phyloP scores from a whole-genome alignment of 768 basidiomycete genomes.

The Agrocybe praecox region DNA sequence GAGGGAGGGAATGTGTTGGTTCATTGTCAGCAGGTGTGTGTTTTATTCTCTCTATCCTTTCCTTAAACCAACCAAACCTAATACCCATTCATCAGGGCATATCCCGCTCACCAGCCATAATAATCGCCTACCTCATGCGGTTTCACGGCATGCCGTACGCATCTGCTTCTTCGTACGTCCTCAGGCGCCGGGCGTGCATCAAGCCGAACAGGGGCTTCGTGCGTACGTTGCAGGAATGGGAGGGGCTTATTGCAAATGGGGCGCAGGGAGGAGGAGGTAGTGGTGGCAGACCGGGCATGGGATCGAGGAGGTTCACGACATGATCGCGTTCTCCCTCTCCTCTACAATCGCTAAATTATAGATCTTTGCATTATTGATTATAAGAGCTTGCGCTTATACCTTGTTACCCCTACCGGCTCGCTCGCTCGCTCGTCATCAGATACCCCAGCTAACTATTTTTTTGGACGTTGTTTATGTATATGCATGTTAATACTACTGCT shows the following conservation, averaged over 20 bases:
- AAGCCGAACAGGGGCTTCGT: constrained; percentile 84
- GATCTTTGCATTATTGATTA: no score
- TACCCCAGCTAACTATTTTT: no score
- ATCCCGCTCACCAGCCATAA: constrained; percentile 75
- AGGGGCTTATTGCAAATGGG: constrained; percentile 19
- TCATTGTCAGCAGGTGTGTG: constrained; percentile 76
- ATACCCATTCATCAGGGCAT: constrained; percentile 41
- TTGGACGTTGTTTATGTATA: no score
- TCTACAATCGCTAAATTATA: no score
- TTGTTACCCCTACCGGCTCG: no score
- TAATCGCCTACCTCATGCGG: constrained; percentile 82
- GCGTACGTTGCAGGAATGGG: constrained; percentile 60
- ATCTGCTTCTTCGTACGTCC: constrained; percentile 59
- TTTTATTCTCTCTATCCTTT: background rate
- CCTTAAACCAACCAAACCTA: background rate
- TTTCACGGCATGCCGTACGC: constrained; percentile 75
- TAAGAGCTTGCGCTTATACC: no score
- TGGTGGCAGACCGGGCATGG: constrained; percentile 8
- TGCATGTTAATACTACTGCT: no score
- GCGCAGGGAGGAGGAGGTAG: background rate
- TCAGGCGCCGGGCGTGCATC: constrained; percentile 68
- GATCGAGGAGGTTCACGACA: constrained; percentile 7
- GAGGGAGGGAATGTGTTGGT: constrained; percentile 71
- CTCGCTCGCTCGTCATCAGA: no score
- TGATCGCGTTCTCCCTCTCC: no score